Percentiles rank a stretch among this genome's conserved stretches.
These are phyloP conservation scores for Lasiodiplodia sp. DNA, from an alignment of 2,329 filamentous ascomycete genomes.

Conservation along the genomic window DNA sequence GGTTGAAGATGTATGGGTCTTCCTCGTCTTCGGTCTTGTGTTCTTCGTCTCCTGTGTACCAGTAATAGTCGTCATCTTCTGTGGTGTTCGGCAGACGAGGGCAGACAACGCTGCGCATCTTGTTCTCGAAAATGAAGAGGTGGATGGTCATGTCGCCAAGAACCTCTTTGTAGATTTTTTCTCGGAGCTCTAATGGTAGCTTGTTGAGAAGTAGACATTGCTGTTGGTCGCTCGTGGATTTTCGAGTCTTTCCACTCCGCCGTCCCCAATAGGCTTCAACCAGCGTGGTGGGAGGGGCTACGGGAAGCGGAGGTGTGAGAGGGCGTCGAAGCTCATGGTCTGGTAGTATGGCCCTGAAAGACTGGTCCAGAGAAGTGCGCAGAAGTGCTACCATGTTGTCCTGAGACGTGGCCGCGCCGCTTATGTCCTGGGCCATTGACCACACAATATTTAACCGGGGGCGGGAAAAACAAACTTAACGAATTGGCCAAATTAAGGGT, in stretches of 20 bases:
- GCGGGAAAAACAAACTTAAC: neutral
- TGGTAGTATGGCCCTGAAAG: neutral
- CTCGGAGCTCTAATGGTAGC: neutral
- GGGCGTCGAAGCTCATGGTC: neutral
- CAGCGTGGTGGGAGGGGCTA: neutral
- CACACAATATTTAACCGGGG: neutral
- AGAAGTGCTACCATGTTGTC: neutral
- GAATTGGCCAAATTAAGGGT: neutral
- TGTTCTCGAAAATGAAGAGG: neutral
- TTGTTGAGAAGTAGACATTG: neutral
- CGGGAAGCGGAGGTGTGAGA: neutral
- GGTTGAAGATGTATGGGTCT: too few relatives aligned
- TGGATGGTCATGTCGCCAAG: neutral
- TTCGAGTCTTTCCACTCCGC: neutral
- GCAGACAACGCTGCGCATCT: neutral
- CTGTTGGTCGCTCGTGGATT: neutral
- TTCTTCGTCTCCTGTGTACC: too few relatives aligned
- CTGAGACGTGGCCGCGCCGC: neutral
- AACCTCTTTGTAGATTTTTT: neutral
- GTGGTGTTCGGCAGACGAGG: too few relatives aligned
- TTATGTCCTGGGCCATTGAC: neutral
- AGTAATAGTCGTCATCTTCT: too few relatives aligned
- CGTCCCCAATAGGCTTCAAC: neutral
- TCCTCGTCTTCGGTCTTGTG: too few relatives aligned
- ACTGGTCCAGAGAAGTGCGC: neutral